A percentile compares a stretch with the other conserved stretches of the same genome.
Conservation (phyloP, 1,139 yeast genomes). For the Diutina scorzettiae region DNA sequence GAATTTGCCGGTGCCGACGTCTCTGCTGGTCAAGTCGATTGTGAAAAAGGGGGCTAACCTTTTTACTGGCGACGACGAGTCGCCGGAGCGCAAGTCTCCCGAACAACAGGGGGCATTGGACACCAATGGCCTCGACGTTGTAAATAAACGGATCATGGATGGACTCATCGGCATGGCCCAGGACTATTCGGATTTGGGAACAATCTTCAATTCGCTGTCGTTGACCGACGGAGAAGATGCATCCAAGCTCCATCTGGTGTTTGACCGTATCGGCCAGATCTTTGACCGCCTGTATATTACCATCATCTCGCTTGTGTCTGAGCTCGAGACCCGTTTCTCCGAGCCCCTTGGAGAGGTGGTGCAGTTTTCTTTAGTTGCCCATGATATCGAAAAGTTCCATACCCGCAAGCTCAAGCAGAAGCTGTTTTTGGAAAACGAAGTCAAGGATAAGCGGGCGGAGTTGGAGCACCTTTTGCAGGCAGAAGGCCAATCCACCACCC, state of each 20-base stretch:
- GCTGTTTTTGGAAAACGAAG: slow-evolving; percentile 42
- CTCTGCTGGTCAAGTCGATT: neutral
- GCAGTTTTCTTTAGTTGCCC: slow-evolving; percentile 57
- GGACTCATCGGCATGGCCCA: slow-evolving; percentile 51
- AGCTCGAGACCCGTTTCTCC: slow-evolving; percentile 59
- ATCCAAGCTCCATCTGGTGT: slow-evolving; percentile 26
- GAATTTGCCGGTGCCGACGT: slow-evolving; percentile 48
- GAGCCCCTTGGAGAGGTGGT: slow-evolving; percentile 83
- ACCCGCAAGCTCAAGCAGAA: slow-evolving; percentile 59
- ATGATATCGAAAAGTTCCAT: slow-evolving; percentile 59
- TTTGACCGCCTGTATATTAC: slow-evolving; percentile 63
- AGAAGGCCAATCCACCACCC: slow-evolving; percentile 25
- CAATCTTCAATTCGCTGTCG: slow-evolving; percentile 62
- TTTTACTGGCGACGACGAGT: neutral
- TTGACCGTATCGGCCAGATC: slow-evolving; percentile 69
- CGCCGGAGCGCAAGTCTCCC: neutral
- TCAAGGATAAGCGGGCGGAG: slow-evolving; percentile 34
- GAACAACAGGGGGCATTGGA: neutral
- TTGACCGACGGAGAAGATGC: slow-evolving; percentile 23
- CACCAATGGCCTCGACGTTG: slow-evolving; percentile 35
- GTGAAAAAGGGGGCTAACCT: slow-evolving; percentile 2
- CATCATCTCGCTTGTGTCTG: slow-evolving; percentile 55
- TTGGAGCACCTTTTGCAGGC: slow-evolving; percentile 28
- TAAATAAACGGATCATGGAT: slow-evolving; percentile 53
- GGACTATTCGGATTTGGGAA: slow-evolving; percentile 62